Conservation (phyloP, 306 rosid species). For the Dryas drummondii region DNA sequence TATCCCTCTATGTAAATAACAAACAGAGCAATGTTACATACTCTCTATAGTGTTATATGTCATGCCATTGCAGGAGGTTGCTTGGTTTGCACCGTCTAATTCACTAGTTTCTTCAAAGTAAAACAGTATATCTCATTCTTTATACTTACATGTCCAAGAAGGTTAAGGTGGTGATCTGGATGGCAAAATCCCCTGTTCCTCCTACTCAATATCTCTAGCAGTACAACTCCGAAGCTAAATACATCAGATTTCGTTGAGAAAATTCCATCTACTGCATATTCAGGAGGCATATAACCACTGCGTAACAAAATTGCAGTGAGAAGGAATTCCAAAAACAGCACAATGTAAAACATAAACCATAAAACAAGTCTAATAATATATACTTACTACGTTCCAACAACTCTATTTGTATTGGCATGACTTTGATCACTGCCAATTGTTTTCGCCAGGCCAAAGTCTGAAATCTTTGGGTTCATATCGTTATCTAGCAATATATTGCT, state of each 20-base stretch:
- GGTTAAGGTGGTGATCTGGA: conserved; percentile 19
- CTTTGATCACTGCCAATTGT: conserved; percentile 35
- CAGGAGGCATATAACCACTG: conserved; percentile 47
- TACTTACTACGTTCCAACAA: conserved; percentile 53
- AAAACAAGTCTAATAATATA: not conserved
- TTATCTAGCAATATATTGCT: conserved; percentile 42
- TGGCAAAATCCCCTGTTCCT: conserved; percentile 24
- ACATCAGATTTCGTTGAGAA: conserved; percentile 46
- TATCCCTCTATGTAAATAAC: too few species aligned
- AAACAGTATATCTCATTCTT: not conserved
- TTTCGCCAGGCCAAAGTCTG: conserved; percentile 50
- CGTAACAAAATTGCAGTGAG: not conserved
- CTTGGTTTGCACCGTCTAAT: not conserved
- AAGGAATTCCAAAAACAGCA: not conserved
- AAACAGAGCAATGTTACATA: not conserved
- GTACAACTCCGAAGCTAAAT: conserved; percentile 43
- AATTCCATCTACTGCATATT: conserved; percentile 46
- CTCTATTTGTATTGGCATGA: conserved; percentile 31
- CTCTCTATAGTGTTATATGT: not conserved
- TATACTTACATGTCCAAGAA: conserved; percentile 30
- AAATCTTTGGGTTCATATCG: conserved; percentile 39
- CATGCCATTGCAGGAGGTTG: not conserved
- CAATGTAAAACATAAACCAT: not conserved
- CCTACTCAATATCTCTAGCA: conserved; percentile 34
- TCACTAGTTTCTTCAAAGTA: not conserved